A percentile compares a stretch with the other conserved stretches of the same genome.
Evolutionary conservation across 1,139 yeast genomes (phyloP).

Genomic region (Schwanniomyces etchellsii): DNA sequence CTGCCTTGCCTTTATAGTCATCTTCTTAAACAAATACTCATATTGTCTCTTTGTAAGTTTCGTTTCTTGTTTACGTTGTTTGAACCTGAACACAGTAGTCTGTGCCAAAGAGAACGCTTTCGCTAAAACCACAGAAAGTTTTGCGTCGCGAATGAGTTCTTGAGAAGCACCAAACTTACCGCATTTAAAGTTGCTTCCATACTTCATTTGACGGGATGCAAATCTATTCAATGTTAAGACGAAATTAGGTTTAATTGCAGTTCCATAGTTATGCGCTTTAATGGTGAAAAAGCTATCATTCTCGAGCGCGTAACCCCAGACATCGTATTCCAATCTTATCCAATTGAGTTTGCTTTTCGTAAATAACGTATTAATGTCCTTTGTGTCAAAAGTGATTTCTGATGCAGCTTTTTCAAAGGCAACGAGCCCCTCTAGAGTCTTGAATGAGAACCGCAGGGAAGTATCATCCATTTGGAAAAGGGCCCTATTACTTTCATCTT

Average conservation of each 20-base stretch:
- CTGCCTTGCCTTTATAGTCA: conserved; percentile 11
- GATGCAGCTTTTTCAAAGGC: conserved; percentile 14
- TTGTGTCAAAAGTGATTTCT: conserved; percentile 9
- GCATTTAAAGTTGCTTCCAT: conserved; percentile 13
- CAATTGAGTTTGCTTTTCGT: conserved; percentile 14
- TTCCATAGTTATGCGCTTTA: conserved; percentile 5
- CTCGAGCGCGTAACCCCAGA: conserved; percentile 26
- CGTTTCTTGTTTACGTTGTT: conserved; percentile 1
- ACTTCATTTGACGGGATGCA: conserved; percentile 9
- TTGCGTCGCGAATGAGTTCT: conserved; percentile 9
- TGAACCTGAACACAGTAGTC: conserved; percentile 1
- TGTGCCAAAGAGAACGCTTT: conserved; percentile 11
- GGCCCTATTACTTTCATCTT: background rate
- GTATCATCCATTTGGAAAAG: too few species aligned
- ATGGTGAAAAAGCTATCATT: conserved; percentile 14
- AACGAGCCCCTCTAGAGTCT: conserved; percentile 30
- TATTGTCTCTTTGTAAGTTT: conserved; percentile 15
- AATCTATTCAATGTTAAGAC: conserved; percentile 12
- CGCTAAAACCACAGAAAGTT: conserved; percentile 14
- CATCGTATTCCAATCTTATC: conserved; percentile 24
- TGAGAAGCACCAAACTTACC: conserved; percentile 7
- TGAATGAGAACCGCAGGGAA: too few species aligned
- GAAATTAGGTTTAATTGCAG: conserved; percentile 8
- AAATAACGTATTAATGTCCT: conserved; percentile 12
- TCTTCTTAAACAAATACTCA: conserved; percentile 9